A percentile compares a stretch with the other conserved stretches of the same genome.
These are phyloP conservation scores for Kazachstania martiniae DNA, from an alignment of 805 yeast species.

Conservation along the genomic window DNA sequence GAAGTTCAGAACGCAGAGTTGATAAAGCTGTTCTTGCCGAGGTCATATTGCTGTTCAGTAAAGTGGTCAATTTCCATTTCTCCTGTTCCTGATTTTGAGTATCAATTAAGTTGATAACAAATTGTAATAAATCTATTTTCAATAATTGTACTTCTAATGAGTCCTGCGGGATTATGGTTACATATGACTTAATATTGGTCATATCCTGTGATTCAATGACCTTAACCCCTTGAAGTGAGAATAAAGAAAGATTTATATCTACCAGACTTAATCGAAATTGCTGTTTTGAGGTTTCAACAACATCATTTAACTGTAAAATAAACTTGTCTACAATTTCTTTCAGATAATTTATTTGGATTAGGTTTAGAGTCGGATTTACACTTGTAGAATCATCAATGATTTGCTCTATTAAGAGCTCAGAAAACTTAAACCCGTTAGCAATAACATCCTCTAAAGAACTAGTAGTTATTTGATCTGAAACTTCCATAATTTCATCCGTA, in stretches of 20 bases:
- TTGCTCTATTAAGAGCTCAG: conserved; percentile 13
- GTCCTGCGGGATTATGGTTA: no score
- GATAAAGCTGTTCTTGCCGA: conserved; percentile 10
- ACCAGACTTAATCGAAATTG: conserved; percentile 1
- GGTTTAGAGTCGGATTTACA: conserved; percentile 5
- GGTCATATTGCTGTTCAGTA: conserved; percentile 10
- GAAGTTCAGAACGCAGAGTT: conserved; percentile 6
- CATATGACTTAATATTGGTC: neutral
- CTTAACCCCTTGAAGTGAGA: conserved; percentile 10
- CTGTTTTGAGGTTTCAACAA: conserved; percentile 4
- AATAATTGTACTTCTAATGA: conserved; percentile 7
- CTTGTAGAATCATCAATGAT: conserved; percentile 7
- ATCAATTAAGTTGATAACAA: conserved; percentile 9
- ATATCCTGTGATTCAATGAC: conserved; percentile 1
- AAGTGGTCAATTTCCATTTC: conserved; percentile 15
- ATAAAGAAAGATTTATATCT: conserved; percentile 9
- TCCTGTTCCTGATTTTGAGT: conserved; percentile 1
- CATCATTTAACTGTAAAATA: conserved; percentile 11
- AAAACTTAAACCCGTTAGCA: conserved; percentile 11
- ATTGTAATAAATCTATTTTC: conserved; percentile 12
- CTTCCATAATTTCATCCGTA: conserved; percentile 15
- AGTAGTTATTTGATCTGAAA: conserved; percentile 19
- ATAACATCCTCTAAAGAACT: conserved; percentile 18
- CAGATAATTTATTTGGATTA: conserved; percentile 14
- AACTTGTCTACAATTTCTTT: conserved; percentile 11